phyloP scores from a whole-genome alignment of 2,329 filamentous ascomycete species.

The Colletotrichum tropicale region DNA sequence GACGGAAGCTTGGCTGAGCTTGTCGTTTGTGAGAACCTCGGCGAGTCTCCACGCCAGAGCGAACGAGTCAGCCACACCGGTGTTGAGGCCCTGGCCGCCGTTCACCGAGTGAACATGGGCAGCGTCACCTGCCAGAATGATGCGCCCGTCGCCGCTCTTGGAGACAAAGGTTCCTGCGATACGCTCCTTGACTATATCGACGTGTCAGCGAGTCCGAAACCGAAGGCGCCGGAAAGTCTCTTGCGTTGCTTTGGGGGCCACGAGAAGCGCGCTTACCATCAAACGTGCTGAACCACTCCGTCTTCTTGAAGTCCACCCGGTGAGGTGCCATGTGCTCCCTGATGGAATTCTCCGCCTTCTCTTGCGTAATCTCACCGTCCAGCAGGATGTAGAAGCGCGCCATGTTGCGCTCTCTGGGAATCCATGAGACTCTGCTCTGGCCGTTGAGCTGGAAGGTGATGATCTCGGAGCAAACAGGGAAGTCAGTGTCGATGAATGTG shows the following conservation, averaged over 20 bases:
- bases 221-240: neutral
- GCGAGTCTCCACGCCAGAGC: constrained; percentile 58
- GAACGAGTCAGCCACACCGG: constrained; percentile 52
- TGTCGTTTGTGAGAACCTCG: constrained; percentile 33
- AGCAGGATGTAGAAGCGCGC: constrained; percentile 52
- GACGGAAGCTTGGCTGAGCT: constrained; percentile 23
- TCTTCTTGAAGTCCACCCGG: constrained; percentile 43
- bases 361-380: constrained; percentile 46
- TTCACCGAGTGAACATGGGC: constrained; percentile 53
- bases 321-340: constrained; percentile 48
- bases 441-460: constrained; percentile 50
- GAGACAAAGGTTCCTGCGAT: constrained; percentile 55
- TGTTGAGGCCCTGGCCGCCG: constrained; percentile 57
- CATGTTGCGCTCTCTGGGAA: constrained; percentile 50
- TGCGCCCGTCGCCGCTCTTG: constrained; percentile 41
- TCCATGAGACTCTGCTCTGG: constrained; percentile 52
- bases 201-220: neutral
- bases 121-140: constrained; percentile 55
- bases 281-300: constrained; percentile 56
- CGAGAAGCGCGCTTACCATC: constrained; percentile 37
- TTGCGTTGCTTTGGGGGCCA: neutral
- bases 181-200: constrained; percentile 46
- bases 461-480: constrained; percentile 49
- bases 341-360: constrained; percentile 44
- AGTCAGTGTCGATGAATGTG: constrained; percentile 53